Evolutionary conservation across 2,329 filamentous ascomycete genomes (phyloP).

Genomic region (Penicillium frequentans): DNA sequence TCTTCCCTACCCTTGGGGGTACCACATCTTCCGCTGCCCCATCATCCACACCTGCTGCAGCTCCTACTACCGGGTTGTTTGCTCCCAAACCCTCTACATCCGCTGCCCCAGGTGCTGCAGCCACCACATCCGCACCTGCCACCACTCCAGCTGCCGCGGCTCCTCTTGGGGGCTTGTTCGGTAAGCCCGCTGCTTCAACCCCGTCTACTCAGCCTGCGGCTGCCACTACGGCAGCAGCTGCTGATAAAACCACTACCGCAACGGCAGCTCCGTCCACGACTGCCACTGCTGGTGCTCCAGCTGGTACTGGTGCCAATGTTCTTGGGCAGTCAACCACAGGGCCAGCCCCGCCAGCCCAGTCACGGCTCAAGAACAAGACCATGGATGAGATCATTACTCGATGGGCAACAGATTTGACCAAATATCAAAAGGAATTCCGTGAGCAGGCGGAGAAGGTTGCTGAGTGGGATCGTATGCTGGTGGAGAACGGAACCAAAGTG

Average conservation of each 20-base stretch:
- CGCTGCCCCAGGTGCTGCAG: constrained; percentile 26
- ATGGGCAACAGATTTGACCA: constrained; percentile 92
- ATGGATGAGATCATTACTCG: constrained; percentile 98
- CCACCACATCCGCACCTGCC: constrained; percentile 31
- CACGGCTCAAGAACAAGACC: constrained; percentile 93
- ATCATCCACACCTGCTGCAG: constrained; percentile 32
- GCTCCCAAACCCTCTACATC: constrained; percentile 29
- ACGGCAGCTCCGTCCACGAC: constrained; percentile 33
- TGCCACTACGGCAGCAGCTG: constrained; percentile 21
- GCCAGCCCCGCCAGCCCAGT: constrained; percentile 74
- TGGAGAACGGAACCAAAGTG: constrained; percentile 93
- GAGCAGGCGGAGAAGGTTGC: constrained; percentile 84
- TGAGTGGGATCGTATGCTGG: constrained; percentile 85
- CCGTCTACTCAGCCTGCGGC: constrained; percentile 25
- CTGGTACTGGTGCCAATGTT: constrained; percentile 22
- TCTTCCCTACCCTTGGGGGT: constrained; percentile 31
- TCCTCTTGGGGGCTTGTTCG: constrained; percentile 23
- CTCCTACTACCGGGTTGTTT: constrained; percentile 30
- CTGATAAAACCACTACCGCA: constrained; percentile 26
- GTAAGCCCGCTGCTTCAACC: constrained; percentile 26
- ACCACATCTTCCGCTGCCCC: constrained; percentile 31
- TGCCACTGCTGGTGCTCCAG: constrained; percentile 6
- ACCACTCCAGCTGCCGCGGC: constrained; percentile 27
- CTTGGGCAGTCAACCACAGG: constrained; percentile 76
- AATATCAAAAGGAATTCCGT: constrained; percentile 97